Conservation (phyloP, 1,284 basidiomycete genomes). For the Cutaneotrichosporon sp. region DNA sequence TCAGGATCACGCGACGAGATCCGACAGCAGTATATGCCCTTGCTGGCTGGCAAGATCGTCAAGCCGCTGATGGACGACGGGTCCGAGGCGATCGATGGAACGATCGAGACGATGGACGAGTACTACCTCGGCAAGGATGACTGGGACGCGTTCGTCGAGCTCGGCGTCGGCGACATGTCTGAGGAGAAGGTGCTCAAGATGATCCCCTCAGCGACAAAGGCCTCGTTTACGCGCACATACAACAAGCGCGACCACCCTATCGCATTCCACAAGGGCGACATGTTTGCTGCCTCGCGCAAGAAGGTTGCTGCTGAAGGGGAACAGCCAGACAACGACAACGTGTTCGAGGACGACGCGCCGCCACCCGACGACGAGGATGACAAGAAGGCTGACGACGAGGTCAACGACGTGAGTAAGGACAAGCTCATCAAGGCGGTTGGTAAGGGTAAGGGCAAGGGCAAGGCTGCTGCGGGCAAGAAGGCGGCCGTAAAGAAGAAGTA, state of each 20-base stretch:
- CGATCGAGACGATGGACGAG: constrained; percentile 87
- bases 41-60: constrained; percentile 75
- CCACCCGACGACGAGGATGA: constrained; percentile 54
- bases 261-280: constrained; percentile 80
- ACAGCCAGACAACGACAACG: constrained; percentile 85
- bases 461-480: constrained; percentile 18
- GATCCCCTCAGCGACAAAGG: constrained; percentile 77
- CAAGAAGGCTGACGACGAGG: constrained; percentile 51
- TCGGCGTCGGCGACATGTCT: constrained; percentile 78
- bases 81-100: constrained; percentile 72
- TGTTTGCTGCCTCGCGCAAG: constrained; percentile 74
- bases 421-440: constrained; percentile 60
- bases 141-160: constrained; percentile 91
- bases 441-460: constrained; percentile 39
- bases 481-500: constrained; percentile 21
- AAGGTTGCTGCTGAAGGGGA: constrained; percentile 62
- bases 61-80: constrained; percentile 67
- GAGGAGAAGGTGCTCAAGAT: constrained; percentile 76
- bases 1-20: constrained; percentile 87
- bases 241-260: constrained; percentile 84
- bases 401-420: constrained; percentile 56
- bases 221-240: constrained; percentile 85
- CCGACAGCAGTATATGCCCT: constrained; percentile 84
- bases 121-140: constrained; percentile 93
- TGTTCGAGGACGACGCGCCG: constrained; percentile 58